These are phyloP conservation scores for Astrocystis sublimbata DNA, from an alignment of 495 filamentous ascomycete species.

Conservation along the genomic window DNA sequence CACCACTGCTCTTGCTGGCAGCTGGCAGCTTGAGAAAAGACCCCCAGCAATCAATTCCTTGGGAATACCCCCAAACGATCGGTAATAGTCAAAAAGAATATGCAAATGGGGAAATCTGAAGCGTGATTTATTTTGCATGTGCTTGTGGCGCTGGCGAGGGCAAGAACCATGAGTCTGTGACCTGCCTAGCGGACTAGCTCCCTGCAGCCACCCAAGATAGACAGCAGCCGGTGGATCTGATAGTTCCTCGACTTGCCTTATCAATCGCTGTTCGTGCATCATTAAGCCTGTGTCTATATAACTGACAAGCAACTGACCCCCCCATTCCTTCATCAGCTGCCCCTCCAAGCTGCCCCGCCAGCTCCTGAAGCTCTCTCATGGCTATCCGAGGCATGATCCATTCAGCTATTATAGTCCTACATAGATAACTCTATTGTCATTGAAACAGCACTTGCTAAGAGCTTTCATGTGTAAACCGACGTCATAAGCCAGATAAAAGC, in stretches of 20 bases:
- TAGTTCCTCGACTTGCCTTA: not conserved
- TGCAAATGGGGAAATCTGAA: no score
- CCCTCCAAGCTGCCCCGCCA: slow-evolving; percentile 11
- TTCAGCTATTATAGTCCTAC: not conserved
- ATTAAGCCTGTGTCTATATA: not conserved
- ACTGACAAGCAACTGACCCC: not conserved
- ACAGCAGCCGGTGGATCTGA: slow-evolving; percentile 3
- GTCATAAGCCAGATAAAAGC: no score
- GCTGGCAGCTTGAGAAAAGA: slow-evolving; percentile 2
- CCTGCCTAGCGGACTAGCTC: slow-evolving; percentile 5
- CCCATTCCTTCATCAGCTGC: not conserved
- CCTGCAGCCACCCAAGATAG: not conserved
- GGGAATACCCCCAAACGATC: no score
- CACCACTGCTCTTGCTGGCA: not conserved
- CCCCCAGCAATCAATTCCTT: no score
- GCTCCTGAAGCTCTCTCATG: no score
- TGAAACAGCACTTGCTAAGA: no score
- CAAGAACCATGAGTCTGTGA: slow-evolving; percentile 7
- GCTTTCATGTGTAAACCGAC: no score
- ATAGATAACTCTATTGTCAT: no score
- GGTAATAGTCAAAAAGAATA: no score
- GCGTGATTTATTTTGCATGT: not conserved
- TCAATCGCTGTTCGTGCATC: slow-evolving; percentile 11
- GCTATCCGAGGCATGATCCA: not conserved
- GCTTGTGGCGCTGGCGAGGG: not conserved